Evolutionary conservation across 805 yeast genomes (phyloP).

Genomic region (Saturnispora mendoncae): DNA sequence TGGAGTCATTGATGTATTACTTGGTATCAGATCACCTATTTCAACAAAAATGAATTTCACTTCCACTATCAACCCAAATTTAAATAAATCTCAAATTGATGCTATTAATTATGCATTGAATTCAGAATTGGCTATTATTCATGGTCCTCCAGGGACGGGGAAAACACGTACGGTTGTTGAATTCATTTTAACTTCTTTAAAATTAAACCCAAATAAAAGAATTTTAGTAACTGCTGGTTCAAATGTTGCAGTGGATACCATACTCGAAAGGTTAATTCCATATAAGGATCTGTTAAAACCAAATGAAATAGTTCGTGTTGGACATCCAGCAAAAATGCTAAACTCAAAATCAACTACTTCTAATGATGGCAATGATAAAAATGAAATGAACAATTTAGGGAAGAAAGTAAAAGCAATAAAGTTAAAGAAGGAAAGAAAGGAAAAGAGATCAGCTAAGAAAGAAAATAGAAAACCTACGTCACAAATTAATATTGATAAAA

Average conservation of each 20-base stretch:
- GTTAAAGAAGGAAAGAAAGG: conserved; percentile 6
- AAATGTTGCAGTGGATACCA: conserved; percentile 85
- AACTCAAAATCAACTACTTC: conserved; percentile 1
- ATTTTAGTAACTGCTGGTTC: conserved; percentile 92
- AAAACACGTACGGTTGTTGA: conserved; percentile 82
- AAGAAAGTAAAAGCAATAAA: conserved; percentile 6
- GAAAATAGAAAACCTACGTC: neutral
- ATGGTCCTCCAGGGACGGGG: conserved; percentile 82
- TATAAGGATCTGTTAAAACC: conserved; percentile 26
- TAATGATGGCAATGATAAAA: neutral
- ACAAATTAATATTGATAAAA: neutral
- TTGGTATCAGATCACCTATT: conserved; percentile 34
- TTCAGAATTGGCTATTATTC: conserved; percentile 47
- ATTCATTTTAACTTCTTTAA: conserved; percentile 60
- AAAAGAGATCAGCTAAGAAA: conserved; percentile 3
- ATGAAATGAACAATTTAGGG: neutral
- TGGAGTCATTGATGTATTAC: conserved; percentile 35
- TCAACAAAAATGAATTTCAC: neutral
- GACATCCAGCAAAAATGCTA: conserved; percentile 86
- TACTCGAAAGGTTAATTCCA: conserved; percentile 58
- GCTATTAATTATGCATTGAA: conserved; percentile 67
- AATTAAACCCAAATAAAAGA: conserved; percentile 26
- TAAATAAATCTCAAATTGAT: conserved; percentile 62
- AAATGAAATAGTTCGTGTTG: conserved; percentile 60
- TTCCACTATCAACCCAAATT: conserved; percentile 32